Percentiles rank a stretch among this genome's conserved stretches.
Conservation (phyloP, 2,329 filamentous ascomycete genomes). For the Parastagonospora nodorum region DNA sequence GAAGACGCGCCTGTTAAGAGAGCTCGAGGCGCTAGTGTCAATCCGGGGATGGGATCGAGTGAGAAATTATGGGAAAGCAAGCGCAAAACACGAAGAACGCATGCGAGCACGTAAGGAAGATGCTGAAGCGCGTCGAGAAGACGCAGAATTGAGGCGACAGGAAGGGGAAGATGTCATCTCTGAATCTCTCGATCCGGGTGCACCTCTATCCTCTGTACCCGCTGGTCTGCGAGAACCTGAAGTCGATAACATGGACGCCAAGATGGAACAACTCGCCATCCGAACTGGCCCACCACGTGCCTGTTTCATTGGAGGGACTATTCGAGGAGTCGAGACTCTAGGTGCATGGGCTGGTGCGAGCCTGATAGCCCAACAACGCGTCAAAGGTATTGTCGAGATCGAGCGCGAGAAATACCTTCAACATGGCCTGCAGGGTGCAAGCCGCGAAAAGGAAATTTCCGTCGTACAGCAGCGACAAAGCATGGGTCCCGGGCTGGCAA, state of each 20-base stretch:
- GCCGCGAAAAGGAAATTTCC: conserved; percentile 64
- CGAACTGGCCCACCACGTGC: conserved; percentile 46
- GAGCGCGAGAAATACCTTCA: conserved; percentile 74
- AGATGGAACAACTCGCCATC: conserved; percentile 57
- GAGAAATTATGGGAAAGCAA: conserved; percentile 68
- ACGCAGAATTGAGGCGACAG: conserved; percentile 20
- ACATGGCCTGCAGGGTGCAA: conserved; percentile 68
- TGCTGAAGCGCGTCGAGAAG: conserved; percentile 28
- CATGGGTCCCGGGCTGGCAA: conserved; percentile 58
- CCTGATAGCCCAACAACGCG: conserved; percentile 69
- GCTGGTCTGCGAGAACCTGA: conserved; percentile 56
- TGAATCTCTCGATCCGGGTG: conserved; percentile 20
- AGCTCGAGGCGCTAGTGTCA: conserved; percentile 70
- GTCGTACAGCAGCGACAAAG: conserved; percentile 65
- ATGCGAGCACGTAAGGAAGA: conserved; percentile 30
- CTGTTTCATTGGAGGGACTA: conserved; percentile 57
- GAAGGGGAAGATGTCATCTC: conserved; percentile 30
- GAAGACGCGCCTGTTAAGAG: conserved; percentile 75
- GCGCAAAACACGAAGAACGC: conserved; percentile 35
- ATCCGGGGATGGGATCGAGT: conserved; percentile 78
- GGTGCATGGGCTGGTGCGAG: conserved; percentile 78
- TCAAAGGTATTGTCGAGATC: conserved; percentile 70
- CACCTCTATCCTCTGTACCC: conserved; percentile 15
- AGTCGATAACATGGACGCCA: conserved; percentile 63
- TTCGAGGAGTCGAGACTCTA: conserved; percentile 71